Conservation (phyloP, 1,284 basidiomycete species). For the Vanrija pseudolonga region DNA sequence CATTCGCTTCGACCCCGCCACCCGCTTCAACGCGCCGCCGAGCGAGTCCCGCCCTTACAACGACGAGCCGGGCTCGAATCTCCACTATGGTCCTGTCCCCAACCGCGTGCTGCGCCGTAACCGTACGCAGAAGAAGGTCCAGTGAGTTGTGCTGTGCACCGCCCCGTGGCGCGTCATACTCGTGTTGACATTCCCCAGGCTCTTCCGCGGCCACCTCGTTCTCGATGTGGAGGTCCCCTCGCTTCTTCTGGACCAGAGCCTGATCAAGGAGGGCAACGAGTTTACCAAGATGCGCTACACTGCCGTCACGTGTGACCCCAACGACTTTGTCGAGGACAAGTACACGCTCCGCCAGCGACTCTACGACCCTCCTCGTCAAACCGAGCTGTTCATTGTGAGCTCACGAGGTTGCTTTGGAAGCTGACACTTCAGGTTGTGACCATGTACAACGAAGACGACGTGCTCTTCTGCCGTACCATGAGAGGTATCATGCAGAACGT, state of each 20-base stretch:
- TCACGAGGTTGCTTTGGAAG: neutral
- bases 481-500: conserved; percentile 84
- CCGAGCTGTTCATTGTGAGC: conserved; percentile 69
- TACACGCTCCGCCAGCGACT: conserved; percentile 76
- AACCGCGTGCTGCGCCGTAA: conserved; percentile 78
- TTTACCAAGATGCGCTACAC: conserved; percentile 93
- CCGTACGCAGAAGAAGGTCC: conserved; percentile 85
- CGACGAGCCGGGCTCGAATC: conserved; percentile 42
- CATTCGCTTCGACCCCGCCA: conserved; percentile 6
- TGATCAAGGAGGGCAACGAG: conserved; percentile 72
- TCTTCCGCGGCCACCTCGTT: conserved; percentile 90
- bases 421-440: conserved; percentile 57
- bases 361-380: conserved; percentile 72
- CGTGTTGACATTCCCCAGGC: conserved; percentile 44
- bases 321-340: conserved; percentile 72
- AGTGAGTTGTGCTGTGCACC: conserved; percentile 56
- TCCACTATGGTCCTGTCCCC: conserved; percentile 74
- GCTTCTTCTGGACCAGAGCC: conserved; percentile 75
- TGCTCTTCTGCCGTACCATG: conserved; percentile 79
- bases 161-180: too few relatives aligned
- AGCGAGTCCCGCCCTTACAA: conserved; percentile 12
- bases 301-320: conserved; percentile 88
- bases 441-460: conserved; percentile 75
- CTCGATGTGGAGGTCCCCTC: conserved; percentile 80
- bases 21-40: conserved; percentile 4